A percentile compares a stretch with the other conserved stretches of the same genome.
Conservation (phyloP, 495 filamentous ascomycete genomes). For the Chlorociboria aeruginascens region DNA sequence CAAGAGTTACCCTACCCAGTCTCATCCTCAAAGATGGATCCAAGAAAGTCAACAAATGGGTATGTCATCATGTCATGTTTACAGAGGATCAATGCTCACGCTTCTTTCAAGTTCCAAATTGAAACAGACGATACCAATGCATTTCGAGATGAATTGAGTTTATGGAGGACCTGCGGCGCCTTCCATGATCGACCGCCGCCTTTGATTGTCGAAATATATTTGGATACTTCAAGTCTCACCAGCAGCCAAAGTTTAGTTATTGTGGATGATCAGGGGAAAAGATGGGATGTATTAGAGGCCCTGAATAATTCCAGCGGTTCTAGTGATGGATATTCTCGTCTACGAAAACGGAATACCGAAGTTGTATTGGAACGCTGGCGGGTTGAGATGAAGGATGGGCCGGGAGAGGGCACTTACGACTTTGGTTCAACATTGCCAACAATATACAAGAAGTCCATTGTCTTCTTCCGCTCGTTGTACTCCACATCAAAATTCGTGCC, state of each 20-base stretch:
- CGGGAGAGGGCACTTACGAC: constrained; percentile 45
- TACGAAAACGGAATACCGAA: constrained; percentile 39
- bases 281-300: constrained; percentile 84
- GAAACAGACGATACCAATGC: constrained; percentile 86
- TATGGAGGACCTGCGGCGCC: constrained; percentile 69
- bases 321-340: constrained; percentile 34
- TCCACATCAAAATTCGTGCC: constrained; percentile 72
- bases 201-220: constrained; percentile 78
- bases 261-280: constrained; percentile 76
- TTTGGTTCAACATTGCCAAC: constrained; percentile 65
- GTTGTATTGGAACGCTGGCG: constrained; percentile 87
- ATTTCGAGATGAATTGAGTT: constrained; percentile 63
- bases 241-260: constrained; percentile 79
- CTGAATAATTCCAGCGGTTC: constrained; percentile 52
- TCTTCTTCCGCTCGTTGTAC: constrained; percentile 89
- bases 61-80: constrained; percentile 38
- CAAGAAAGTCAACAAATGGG: constrained; percentile 82
- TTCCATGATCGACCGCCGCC: constrained; percentile 70
- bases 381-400: constrained; percentile 54
- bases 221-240: constrained; percentile 70
- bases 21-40: constrained; percentile 41
- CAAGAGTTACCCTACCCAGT: constrained; percentile 57
- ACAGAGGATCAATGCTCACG: neutral
- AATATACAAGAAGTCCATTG: constrained; percentile 90
- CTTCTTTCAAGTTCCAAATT: constrained; percentile 65